Evolutionary conservation across 2,329 filamentous ascomycete genomes (phyloP).

Genomic region (Paecilomyces sp.): DNA sequence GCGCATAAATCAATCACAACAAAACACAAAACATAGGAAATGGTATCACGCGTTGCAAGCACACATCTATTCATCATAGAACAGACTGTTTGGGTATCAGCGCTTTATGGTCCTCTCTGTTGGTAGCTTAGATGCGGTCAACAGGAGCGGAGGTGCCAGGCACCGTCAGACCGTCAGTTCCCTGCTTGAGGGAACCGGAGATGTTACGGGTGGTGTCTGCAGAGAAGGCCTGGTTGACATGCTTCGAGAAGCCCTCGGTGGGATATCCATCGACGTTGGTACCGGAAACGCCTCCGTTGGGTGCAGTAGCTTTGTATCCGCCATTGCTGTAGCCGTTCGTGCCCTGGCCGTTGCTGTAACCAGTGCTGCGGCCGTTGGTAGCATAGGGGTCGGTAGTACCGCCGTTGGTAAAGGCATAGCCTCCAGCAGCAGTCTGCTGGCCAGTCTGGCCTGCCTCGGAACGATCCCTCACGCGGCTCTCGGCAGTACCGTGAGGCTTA

Average conservation of each 20-base stretch:
- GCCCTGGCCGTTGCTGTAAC: background rate
- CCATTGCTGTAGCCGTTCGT: background rate
- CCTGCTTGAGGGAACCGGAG: background rate
- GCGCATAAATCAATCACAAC: background rate
- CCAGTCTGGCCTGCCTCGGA: background rate
- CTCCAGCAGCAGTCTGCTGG: background rate
- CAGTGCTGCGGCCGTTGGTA: background rate
- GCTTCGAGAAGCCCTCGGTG: background rate
- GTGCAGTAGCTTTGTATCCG: background rate
- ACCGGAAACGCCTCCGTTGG: background rate
- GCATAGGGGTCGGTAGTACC: background rate
- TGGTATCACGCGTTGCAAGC: background rate
- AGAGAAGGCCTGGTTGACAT: background rate
- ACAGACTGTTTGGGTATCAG: background rate
- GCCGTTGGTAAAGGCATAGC: background rate
- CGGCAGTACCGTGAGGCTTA: constrained; percentile 49
- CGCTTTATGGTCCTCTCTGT: background rate
- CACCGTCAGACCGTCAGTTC: background rate
- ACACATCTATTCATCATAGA: background rate
- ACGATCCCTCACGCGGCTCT: constrained; percentile 8
- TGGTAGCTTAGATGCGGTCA: background rate
- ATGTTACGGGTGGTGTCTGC: background rate
- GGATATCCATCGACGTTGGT: background rate
- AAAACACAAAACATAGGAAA: background rate
- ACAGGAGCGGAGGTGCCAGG: background rate